Conservation (phyloP, 352 stramenopile genomes). For the Globisporangium nagaii region DNA sequence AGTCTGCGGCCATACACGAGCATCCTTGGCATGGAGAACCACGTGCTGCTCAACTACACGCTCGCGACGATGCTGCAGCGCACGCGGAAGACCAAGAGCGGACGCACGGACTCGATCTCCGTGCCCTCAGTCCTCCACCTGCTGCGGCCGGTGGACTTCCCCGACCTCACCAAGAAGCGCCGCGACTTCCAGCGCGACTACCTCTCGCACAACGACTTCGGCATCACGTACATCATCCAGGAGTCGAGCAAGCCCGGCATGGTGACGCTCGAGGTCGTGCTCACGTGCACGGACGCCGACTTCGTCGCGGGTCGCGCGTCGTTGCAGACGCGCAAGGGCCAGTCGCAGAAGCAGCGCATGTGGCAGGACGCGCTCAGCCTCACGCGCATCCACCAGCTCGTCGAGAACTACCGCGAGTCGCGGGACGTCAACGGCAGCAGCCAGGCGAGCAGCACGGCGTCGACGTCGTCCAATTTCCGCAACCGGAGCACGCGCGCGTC, state of each 20-base stretch:
- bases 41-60: slow-evolving; percentile 60
- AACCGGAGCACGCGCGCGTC: slow-evolving; percentile 1
- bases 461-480: slow-evolving; percentile 2
- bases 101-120: slow-evolving; percentile 17
- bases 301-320: neutral
- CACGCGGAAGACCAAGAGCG: slow-evolving; percentile 38
- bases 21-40: slow-evolving; percentile 27
- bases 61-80: slow-evolving; percentile 54
- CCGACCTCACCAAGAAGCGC: slow-evolving; percentile 21
- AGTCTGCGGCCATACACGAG: slow-evolving; percentile 31
- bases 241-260: slow-evolving; percentile 21
- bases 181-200: slow-evolving; percentile 31
- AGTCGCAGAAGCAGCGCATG: slow-evolving; percentile 39
- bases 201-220: slow-evolving; percentile 40
- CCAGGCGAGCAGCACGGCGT: neutral
- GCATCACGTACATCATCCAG: slow-evolving; percentile 71
- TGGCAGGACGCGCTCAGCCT: slow-evolving; percentile 50
- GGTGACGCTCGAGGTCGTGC: slow-evolving; percentile 59
- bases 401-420: slow-evolving; percentile 38
- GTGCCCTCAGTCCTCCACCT: slow-evolving; percentile 65
- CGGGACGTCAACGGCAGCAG: neutral
- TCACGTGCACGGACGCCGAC: slow-evolving; percentile 39
- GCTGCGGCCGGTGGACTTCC: slow-evolving; percentile 39
- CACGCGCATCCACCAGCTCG: slow-evolving; percentile 47
- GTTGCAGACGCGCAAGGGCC: slow-evolving; percentile 12